These are phyloP conservation scores for Claviceps cyperi DNA, from an alignment of 2,329 filamentous ascomycete species.

Conservation along the genomic window DNA sequence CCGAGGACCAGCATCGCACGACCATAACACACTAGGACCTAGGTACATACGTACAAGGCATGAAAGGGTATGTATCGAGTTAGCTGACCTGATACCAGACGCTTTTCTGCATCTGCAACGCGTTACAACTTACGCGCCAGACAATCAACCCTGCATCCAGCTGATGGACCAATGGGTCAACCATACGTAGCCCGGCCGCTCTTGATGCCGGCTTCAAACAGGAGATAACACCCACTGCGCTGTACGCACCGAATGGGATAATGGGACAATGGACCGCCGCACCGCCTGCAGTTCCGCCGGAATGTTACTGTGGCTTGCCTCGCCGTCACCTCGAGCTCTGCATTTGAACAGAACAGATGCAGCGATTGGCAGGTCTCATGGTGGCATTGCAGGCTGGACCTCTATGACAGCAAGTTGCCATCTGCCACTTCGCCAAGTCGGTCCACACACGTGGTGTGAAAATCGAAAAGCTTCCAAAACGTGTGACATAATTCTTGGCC, in stretches of 20 bases:
- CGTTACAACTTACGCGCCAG: neutral
- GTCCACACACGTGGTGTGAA: neutral
- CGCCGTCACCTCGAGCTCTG: neutral
- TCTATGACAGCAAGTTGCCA: neutral
- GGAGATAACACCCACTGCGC: neutral
- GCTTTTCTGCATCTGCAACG: neutral
- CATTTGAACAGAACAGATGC: too few relatives aligned
- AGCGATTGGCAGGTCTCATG: neutral
- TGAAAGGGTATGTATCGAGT: neutral
- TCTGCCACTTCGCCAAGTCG: conserved; percentile 2
- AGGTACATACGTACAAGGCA: neutral
- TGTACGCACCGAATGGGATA: neutral
- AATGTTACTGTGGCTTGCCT: neutral
- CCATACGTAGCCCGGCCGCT: neutral
- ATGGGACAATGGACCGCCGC: neutral
- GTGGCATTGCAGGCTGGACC: neutral
- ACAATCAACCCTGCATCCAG: neutral
- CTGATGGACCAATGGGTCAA: neutral
- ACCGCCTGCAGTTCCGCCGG: neutral
- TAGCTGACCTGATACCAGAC: neutral
- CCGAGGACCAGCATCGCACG: neutral
- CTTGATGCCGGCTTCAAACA: neutral
- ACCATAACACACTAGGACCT: neutral
- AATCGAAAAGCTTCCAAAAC: neutral
- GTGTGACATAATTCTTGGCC: too few relatives aligned